Percentiles rank a stretch among this genome's conserved stretches.
phyloP scores from a whole-genome alignment of 352 stramenopile genomes.

The Phytophthora uliginosa region DNA sequence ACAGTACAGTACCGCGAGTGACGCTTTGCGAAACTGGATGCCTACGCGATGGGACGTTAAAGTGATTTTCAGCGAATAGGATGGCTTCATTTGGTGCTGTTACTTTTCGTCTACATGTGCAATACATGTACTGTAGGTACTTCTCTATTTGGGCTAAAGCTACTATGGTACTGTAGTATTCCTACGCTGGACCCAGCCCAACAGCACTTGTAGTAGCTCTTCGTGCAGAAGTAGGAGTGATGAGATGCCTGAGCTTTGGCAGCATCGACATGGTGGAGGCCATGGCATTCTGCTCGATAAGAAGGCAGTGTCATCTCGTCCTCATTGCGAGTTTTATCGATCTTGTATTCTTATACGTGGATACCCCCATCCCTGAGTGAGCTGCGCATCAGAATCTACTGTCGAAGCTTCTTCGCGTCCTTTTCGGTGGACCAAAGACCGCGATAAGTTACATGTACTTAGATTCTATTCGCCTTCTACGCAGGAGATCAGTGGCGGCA shows the following conservation, averaged over 20 bases:
- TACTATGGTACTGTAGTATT: too few species aligned
- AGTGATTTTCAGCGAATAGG: neutral
- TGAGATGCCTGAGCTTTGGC: neutral
- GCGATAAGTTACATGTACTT: neutral
- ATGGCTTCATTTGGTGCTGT: neutral
- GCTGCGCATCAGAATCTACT: constrained; percentile 4
- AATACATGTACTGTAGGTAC: too few species aligned
- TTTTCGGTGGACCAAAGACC: constrained; percentile 5
- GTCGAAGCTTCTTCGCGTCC: constrained; percentile 20
- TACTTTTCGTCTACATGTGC: neutral
- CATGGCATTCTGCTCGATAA: neutral
- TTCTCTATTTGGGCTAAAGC: neutral
- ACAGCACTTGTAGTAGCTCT: neutral
- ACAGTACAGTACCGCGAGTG: too few species aligned
- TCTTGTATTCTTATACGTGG: constrained; percentile 2
- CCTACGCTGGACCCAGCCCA: neutral
- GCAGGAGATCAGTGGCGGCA: neutral
- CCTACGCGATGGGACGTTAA: constrained; percentile 9
- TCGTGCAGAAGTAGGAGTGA: neutral
- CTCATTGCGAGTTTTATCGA: neutral
- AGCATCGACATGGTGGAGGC: neutral
- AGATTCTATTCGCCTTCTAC: constrained; percentile 12
- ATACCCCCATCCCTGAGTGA: neutral
- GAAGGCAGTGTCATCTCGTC: neutral
- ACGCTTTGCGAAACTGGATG: constrained; percentile 16